Evolutionary conservation across 1,284 basidiomycete genomes (phyloP), one percentile per base, ranked within the genome.

Genomic region (Marasmius sp.): DNA sequence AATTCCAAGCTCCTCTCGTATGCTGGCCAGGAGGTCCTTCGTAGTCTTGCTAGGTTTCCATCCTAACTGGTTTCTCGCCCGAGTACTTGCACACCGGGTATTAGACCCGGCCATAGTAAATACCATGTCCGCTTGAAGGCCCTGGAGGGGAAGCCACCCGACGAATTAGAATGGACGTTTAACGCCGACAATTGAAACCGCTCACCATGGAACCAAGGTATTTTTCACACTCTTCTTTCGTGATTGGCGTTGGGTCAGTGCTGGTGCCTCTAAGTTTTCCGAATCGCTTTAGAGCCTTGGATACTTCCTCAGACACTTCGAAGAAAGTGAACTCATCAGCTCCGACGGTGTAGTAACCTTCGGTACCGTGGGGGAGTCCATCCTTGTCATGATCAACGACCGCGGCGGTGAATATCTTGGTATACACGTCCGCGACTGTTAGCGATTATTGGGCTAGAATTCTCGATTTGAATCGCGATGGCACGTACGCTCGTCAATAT

Each of bases 21-120:
- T 27, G 70, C 74, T 61, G 74, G 74, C 53, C 75, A 64, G 68
- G 56, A 50, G 27, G 45, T 56, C 48, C 38, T 57, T 62, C 18
- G 54, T 39, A 34, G 41, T 56, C 51, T 22, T 38, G 50, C 47
- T 59, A 38, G 61, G 55, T 16, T 57, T 43, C 55, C 55, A 57
- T n/a, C 55, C 55, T 8, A 57, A 16, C 20, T 38, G 14, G 27
- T 27, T 27, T 41, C 18, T 43, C 22, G 55, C 55, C 11, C 39
- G 37, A 45, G 78, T 78, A 1, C 79, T 81, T 14, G 77, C 69
- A 55, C 72, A 78, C 38, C 82, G 75, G 16, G 77, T 75, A 70
- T 84, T 84, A 1, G 73, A 69, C 27, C 27, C 27, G 10, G 82
- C 82, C 22, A 77, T 69, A 61, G 57, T 14, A 9, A 2, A 27